A percentile compares a stretch with the other conserved stretches of the same genome.
These are phyloP conservation scores for Lasiosphaeria ovina DNA, from an alignment of 495 filamentous ascomycete genomes.

Conservation along the genomic window DNA sequence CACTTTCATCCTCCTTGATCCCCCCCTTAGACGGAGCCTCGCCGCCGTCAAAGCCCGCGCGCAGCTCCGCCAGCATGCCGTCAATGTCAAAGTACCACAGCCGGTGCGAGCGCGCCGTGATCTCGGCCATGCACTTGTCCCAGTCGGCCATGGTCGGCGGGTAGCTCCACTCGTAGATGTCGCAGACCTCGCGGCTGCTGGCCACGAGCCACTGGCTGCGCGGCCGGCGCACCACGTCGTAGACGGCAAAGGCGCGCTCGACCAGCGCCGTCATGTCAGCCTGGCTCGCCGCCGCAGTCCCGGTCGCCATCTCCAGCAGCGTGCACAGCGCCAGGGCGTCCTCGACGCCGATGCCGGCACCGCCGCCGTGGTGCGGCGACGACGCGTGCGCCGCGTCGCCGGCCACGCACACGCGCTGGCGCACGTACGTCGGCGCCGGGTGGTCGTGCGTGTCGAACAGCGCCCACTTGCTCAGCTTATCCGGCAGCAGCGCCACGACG, in stretches of 20 bases:
- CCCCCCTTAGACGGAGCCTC: no score
- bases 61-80: conserved; percentile 26
- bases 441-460: conserved; percentile 33
- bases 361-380: conserved; percentile 42
- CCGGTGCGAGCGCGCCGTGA: conserved; percentile 29
- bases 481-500: conserved; percentile 26
- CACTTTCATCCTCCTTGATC: no score
- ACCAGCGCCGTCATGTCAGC: conserved; percentile 8
- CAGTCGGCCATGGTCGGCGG: conserved; percentile 23
- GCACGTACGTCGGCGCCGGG: conserved; percentile 32
- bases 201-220: conserved; percentile 38
- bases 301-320: conserved; percentile 13
- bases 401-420: conserved; percentile 30
- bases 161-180: conserved; percentile 33
- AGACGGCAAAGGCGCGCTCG: conserved; percentile 17
- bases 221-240: conserved; percentile 19
- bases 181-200: conserved; percentile 28
- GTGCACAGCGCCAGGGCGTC: conserved; percentile 33
- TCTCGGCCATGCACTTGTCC: conserved; percentile 34
- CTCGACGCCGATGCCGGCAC: conserved; percentile 41
- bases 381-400: conserved; percentile 47
- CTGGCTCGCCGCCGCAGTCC: background rate
- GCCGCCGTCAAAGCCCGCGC: background rate
- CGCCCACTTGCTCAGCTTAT: conserved; percentile 36
- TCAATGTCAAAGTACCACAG: conserved; percentile 37